Conservation (phyloP, 1,284 basidiomycete genomes). For the Pseudozyma hubeiensis region DNA sequence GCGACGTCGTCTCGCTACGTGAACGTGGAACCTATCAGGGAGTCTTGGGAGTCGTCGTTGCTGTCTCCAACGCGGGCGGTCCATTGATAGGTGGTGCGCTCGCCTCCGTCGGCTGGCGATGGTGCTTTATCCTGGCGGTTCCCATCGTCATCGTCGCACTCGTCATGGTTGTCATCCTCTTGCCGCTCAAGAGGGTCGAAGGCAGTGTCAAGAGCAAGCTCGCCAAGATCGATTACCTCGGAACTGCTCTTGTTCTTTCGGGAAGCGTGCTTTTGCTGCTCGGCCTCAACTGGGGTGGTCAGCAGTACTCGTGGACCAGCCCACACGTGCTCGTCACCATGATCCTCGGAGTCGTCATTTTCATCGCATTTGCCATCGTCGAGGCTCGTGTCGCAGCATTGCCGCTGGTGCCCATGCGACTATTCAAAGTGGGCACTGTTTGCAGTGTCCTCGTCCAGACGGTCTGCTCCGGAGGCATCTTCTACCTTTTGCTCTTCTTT, state of each 20-base stretch:
- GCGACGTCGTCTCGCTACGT: slow-evolving; percentile 55
- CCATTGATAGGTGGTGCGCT: slow-evolving; percentile 57
- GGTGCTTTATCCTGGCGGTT: slow-evolving; percentile 49
- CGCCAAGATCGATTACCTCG: slow-evolving; percentile 44
- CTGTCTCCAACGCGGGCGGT: slow-evolving; percentile 51
- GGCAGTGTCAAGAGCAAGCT: slow-evolving; percentile 41
- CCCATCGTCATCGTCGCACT: slow-evolving; percentile 38
- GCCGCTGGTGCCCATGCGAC: slow-evolving; percentile 72
- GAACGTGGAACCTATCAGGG: slow-evolving; percentile 59
- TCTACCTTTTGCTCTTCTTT: slow-evolving; percentile 70
- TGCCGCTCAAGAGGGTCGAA: slow-evolving; percentile 52
- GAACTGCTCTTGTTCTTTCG: slow-evolving; percentile 37
- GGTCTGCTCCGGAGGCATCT: slow-evolving; percentile 53
- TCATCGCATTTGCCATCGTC: slow-evolving; percentile 76
- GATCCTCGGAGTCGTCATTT: slow-evolving; percentile 74
- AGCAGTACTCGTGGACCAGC: slow-evolving; percentile 68
- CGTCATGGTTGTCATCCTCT: slow-evolving; percentile 35
- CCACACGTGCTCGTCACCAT: slow-evolving; percentile 72
- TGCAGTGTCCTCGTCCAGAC: slow-evolving; percentile 74
- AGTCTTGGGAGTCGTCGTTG: slow-evolving; percentile 51
- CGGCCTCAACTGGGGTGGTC: slow-evolving; percentile 77
- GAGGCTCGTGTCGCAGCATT: slow-evolving; percentile 78
- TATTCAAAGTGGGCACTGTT: slow-evolving; percentile 79
- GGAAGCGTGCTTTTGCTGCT: slow-evolving; percentile 67
- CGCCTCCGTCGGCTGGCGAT: slow-evolving; percentile 35